These are phyloP conservation scores for Fraxinus dipetala DNA, from an alignment of 305 asterid species.

Conservation along the genomic window DNA sequence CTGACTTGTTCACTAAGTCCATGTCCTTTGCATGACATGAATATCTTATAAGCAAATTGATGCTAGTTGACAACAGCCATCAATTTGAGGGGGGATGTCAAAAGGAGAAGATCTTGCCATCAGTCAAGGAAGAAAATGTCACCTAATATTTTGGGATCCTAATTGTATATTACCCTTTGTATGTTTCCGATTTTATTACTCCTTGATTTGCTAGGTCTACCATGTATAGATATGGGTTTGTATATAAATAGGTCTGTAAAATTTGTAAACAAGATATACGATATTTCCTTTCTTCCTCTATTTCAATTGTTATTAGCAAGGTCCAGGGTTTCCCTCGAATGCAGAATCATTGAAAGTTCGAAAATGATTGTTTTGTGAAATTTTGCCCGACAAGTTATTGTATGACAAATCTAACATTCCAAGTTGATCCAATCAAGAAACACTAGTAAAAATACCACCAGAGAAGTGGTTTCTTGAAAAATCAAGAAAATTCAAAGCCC, in stretches of 20 bases:
- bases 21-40: neutral
- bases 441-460: conserved; percentile 22
- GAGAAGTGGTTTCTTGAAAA: conserved; percentile 19
- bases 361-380: conserved; percentile 23
- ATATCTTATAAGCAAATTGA: neutral
- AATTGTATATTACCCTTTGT: no score
- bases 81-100: neutral
- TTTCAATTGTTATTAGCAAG: no score
- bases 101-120: no score
- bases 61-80: neutral
- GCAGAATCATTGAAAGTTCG: conserved; percentile 14
- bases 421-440: conserved; percentile 19
- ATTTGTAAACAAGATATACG: no score
- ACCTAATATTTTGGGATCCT: no score
- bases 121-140: no score
- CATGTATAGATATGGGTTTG: no score
- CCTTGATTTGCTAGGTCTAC: no score
- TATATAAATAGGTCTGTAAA: no score
- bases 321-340: conserved; percentile 13
- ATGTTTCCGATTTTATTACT: no score
- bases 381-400: conserved; percentile 32
- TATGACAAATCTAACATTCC: conserved; percentile 22
- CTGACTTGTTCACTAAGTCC: neutral
- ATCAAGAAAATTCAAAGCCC: neutral
- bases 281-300: no score